Conservation (phyloP, 805 yeast species). For the Wickerhamiella kurtzmanii region DNA sequence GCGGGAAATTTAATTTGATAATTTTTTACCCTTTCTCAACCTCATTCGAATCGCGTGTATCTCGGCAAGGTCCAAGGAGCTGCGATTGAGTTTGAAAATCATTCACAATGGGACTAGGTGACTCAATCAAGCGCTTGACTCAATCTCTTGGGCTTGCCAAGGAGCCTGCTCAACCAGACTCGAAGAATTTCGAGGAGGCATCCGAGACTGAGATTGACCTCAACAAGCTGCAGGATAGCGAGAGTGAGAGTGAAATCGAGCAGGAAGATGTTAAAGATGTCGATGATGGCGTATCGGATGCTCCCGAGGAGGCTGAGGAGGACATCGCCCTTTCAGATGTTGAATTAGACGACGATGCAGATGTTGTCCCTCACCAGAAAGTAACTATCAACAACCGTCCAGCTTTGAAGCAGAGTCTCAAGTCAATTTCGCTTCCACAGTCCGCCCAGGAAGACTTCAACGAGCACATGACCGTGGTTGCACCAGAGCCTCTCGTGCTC, state of each 20-base stretch:
- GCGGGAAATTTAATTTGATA: no score
- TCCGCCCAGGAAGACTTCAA: slow-evolving; percentile 56
- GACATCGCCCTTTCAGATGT: slow-evolving; percentile 84
- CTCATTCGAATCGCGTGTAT: neutral
- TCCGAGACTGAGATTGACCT: slow-evolving; percentile 26
- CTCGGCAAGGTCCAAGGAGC: neutral
- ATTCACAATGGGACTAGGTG: slow-evolving; percentile 17
- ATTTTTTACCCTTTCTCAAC: neutral
- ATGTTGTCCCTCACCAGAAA: slow-evolving; percentile 82
- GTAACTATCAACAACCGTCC: slow-evolving; percentile 74
- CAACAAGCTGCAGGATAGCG: slow-evolving; percentile 25
- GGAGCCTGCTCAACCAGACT: slow-evolving; percentile 10
- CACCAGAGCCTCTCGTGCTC: slow-evolving; percentile 45
- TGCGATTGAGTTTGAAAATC: neutral
- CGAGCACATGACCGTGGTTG: slow-evolving; percentile 68
- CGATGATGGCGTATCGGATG: slow-evolving; percentile 7
- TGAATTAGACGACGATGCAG: slow-evolving; percentile 88
- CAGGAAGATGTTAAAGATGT: slow-evolving; percentile 24
- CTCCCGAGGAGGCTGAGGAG: slow-evolving; percentile 34
- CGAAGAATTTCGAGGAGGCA: slow-evolving; percentile 14
- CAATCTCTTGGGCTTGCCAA: slow-evolving; percentile 16
- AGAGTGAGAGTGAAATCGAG: slow-evolving; percentile 22
- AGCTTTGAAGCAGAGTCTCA: slow-evolving; percentile 36
- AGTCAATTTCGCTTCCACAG: slow-evolving; percentile 29
- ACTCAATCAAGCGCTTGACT: slow-evolving; percentile 18